phyloP scores from a whole-genome alignment of 2,329 filamentous ascomycete species.

The Camillea tinctor region DNA sequence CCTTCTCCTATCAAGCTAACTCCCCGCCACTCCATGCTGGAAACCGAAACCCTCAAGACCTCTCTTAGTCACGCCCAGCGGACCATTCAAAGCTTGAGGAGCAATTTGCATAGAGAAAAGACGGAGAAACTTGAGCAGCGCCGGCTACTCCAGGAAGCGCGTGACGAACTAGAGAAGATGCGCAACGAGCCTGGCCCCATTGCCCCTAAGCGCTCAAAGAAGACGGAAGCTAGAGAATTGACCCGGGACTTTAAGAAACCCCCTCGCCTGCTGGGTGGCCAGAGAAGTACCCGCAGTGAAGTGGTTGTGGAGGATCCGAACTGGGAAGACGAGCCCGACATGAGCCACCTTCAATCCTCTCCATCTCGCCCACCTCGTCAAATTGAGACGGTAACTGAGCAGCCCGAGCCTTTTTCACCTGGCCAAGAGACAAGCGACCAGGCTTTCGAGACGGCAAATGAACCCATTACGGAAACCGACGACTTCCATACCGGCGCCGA shows the following conservation, averaged over 20 bases:
- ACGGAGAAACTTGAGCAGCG: constrained; percentile 96
- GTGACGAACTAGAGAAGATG: constrained; percentile 81
- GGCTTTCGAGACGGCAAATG: constrained; percentile 69
- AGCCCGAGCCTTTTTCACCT: constrained; percentile 73
- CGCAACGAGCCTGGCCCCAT: constrained; percentile 50
- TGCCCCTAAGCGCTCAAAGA: constrained; percentile 60
- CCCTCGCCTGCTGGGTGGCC: constrained; percentile 71
- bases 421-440: constrained; percentile 73
- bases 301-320: constrained; percentile 77
- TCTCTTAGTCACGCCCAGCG: constrained; percentile 92
- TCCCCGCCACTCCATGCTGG: constrained; percentile 85
- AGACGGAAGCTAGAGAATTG: constrained; percentile 62
- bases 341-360: constrained; percentile 45
- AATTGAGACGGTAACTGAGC: constrained; percentile 40
- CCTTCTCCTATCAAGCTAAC: constrained; percentile 89
- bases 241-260: constrained; percentile 77
- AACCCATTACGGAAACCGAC: constrained; percentile 83
- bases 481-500: constrained; percentile 94
- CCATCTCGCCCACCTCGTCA: constrained; percentile 30
- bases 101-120: constrained; percentile 95
- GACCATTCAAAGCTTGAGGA: constrained; percentile 94
- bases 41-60: constrained; percentile 92
- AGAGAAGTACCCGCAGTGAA: constrained; percentile 73
- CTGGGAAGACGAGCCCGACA: constrained; percentile 80
- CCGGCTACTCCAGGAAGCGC: constrained; percentile 90